phyloP scores from a whole-genome alignment of 768 basidiomycete species.

The Neoboletus subvelutipes region DNA sequence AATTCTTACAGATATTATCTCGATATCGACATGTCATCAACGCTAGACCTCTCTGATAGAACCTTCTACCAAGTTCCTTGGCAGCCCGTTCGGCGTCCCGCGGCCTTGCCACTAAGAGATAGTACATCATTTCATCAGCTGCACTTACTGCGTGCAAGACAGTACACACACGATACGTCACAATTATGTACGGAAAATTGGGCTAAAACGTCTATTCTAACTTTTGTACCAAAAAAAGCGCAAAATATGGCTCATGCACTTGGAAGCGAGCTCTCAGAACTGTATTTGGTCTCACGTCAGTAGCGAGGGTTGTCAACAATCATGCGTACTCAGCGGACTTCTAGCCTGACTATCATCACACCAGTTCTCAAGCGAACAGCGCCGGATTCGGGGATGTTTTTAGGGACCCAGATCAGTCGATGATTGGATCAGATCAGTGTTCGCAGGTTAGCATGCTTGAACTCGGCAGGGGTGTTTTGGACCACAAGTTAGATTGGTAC shows the following conservation, averaged over 20 bases:
- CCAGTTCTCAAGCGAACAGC: conserved; percentile 2
- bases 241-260: too few species aligned
- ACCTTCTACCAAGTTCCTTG: background rate
- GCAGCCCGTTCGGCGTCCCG: background rate
- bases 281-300: too few species aligned
- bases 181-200: background rate
- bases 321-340: background rate
- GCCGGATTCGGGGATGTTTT: background rate
- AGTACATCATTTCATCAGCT: background rate
- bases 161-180: background rate
- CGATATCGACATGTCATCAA: background rate
- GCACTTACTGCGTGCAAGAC: background rate
- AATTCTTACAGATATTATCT: too few species aligned
- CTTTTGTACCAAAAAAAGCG: background rate
- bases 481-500: background rate
- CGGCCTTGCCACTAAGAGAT: background rate
- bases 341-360: background rate
- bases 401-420: background rate
- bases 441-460: background rate
- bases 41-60: background rate
- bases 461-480: too few species aligned
- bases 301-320: background rate
- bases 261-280: too few species aligned
- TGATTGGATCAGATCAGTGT: background rate
- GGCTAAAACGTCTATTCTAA: background rate